Evolutionary conservation across 768 basidiomycete genomes (phyloP).

Genomic region (Floccularia luteovirens): DNA sequence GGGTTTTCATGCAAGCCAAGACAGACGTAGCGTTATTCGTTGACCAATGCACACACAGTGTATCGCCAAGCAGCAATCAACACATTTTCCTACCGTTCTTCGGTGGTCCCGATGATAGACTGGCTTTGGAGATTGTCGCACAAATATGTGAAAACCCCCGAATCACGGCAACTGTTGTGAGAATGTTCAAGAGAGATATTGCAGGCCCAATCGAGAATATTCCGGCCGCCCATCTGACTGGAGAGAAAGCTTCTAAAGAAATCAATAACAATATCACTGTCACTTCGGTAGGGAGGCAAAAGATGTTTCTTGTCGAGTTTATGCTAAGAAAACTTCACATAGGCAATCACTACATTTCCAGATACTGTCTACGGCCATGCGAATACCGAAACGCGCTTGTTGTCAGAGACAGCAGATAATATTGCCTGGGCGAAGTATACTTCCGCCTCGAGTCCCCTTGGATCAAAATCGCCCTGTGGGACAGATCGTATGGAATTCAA

Average conservation of each 20-base stretch:
- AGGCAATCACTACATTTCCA: conserved; percentile 35
- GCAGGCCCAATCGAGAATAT: conserved; percentile 17
- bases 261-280: conserved; percentile 35
- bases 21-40: conserved; percentile 82
- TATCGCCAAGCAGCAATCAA: conserved; percentile 16
- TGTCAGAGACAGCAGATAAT: conserved; percentile 82
- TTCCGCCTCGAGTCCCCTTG: conserved; percentile 8
- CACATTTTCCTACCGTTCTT: conserved; percentile 87
- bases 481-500: conserved; percentile 58
- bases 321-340: background rate
- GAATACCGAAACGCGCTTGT: conserved; percentile 57
- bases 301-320: background rate
- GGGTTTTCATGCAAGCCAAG: conserved; percentile 63
- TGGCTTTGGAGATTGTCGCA: conserved; percentile 77
- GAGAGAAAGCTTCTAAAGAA: conserved; percentile 14
- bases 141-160: conserved; percentile 70
- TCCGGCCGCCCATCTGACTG: conserved; percentile 15
- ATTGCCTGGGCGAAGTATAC: conserved; percentile 66
- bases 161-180: conserved; percentile 69
- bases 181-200: conserved; percentile 45
- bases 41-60: conserved; percentile 44
- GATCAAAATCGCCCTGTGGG: conserved; percentile 18
- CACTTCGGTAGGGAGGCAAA: conserved; percentile 32
- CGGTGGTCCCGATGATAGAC: conserved; percentile 89
- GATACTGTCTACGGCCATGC: conserved; percentile 68